Evolutionary conservation across 2,329 filamentous ascomycete species (phyloP).

Genomic region (Zymoseptoria passerinii): DNA sequence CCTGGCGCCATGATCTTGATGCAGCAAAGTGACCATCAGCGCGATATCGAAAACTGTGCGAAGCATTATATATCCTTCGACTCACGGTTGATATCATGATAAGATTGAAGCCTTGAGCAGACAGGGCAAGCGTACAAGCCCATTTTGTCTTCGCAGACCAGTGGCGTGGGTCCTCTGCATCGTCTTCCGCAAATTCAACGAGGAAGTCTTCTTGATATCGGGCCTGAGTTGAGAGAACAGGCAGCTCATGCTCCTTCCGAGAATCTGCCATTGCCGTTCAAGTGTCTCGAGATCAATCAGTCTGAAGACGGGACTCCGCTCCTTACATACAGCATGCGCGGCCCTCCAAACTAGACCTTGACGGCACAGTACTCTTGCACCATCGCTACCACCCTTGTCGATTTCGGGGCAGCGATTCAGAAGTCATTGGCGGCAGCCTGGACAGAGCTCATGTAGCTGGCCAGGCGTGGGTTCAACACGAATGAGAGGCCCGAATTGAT

Average conservation of each 20-base stretch:
- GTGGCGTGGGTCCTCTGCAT: not conserved
- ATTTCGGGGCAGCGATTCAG: not conserved
- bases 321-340: no score
- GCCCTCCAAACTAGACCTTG: no score
- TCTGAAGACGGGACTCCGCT: not conserved
- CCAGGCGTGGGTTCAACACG: no score
- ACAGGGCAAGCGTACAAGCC: slow-evolving; percentile 43
- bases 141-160: slow-evolving; percentile 32
- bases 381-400: no score
- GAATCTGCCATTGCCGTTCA: not conserved
- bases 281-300: not conserved
- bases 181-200: not conserved
- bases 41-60: not conserved
- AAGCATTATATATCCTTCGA: not conserved
- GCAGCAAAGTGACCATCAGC: not conserved
- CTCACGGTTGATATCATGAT: slow-evolving; percentile 38
- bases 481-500: no score
- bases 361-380: no score
- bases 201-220: not conserved
- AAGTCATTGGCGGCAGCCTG: not conserved
- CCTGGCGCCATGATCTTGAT: slow-evolving; percentile 43
- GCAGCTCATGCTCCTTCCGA: not conserved
- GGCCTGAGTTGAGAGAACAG: not conserved
- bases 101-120: slow-evolving; percentile 44
- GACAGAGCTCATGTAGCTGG: no score